Evolutionary conservation across 352 stramenopile species (phyloP).

Genomic region (Phytophthora constricta): DNA sequence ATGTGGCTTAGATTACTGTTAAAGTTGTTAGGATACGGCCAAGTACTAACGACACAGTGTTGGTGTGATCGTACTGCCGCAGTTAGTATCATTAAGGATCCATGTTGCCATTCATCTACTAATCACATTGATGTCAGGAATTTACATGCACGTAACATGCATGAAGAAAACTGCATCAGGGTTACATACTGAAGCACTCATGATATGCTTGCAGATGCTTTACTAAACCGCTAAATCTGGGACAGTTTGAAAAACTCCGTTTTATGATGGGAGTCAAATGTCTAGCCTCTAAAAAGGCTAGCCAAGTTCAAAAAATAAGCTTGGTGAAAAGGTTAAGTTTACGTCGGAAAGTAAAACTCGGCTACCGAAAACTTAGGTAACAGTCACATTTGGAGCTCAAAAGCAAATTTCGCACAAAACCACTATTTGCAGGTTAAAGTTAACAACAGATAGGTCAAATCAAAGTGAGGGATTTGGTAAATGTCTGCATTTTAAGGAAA

Average conservation of each 20-base stretch:
- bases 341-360: too few species aligned
- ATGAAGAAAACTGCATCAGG: conserved; percentile 2
- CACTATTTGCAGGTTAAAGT: too few species aligned
- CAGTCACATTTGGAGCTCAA: too few species aligned
- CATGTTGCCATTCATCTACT: conserved; percentile 4
- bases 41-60: background rate
- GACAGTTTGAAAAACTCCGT: conserved; percentile 6
- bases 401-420: too few species aligned
- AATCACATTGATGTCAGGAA: conserved; percentile 18
- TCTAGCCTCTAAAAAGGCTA: too few species aligned
- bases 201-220: conserved; percentile 10
- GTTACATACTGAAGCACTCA: conserved; percentile 17
- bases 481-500: too few species aligned
- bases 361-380: too few species aligned
- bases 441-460: too few species aligned
- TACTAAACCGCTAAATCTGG: conserved; percentile 4
- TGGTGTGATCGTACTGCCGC: conserved; percentile 11
- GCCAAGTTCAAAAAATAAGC: too few species aligned
- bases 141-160: conserved; percentile 2
- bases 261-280: background rate
- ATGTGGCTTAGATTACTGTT: conserved; percentile 4
- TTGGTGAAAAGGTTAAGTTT: too few species aligned
- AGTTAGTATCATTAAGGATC: conserved; percentile 11
- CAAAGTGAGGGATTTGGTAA: too few species aligned
- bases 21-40: background rate